Evolutionary conservation across 306 rosid genomes (phyloP), one percentile per base, ranked within the genome.

Genomic region (Fragaria vesca): DNA sequence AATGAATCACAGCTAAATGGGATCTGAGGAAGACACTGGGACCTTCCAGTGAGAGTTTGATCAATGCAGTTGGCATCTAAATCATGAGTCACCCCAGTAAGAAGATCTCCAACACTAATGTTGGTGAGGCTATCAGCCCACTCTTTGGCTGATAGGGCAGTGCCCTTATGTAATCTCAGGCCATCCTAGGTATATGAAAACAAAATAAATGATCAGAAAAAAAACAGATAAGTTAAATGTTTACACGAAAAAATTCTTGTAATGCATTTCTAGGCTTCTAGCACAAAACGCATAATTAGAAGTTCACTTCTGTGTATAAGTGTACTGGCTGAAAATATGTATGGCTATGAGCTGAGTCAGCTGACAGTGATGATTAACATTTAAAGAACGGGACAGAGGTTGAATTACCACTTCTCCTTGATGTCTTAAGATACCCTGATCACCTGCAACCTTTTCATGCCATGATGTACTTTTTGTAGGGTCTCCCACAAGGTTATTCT

Each of bases 121-220:
- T 93, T 88, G 69, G 99, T 95, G 71, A 95, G 97, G 93, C 94
- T 95, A 85, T 95, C 99, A 62, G 97, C 99, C 99, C 99, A 95
- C 71, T 87, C 97, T 72, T 91, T 91, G 70, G 97, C 93, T 57
- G 99, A 93, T 74, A 87, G 78, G 71, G 86, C 89, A 11, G 86
- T 76, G 74, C 90, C 92, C 80, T 78, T 83, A 87, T 80, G 83
- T 77, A 86, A 75, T 81, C 83, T 90, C 80, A 79, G 76, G 73
- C 82, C 96, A 79, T 86, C 94, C 99, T 95, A 76, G 26, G 42
- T 67, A 69, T 10, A 48, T 24, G 76, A 17, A 70, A 48, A 73
- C 50, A 75, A 70, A 66, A 38, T 70, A 40, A n/a, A 71, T 3
- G 26, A 28, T 66, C 73, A 66, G 67, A 42, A 54, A 40, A 54